Percentiles rank a stretch among this genome's conserved stretches.
Conservation (phyloP, 768 basidiomycete species). For the Suillus subalutaceus region DNA sequence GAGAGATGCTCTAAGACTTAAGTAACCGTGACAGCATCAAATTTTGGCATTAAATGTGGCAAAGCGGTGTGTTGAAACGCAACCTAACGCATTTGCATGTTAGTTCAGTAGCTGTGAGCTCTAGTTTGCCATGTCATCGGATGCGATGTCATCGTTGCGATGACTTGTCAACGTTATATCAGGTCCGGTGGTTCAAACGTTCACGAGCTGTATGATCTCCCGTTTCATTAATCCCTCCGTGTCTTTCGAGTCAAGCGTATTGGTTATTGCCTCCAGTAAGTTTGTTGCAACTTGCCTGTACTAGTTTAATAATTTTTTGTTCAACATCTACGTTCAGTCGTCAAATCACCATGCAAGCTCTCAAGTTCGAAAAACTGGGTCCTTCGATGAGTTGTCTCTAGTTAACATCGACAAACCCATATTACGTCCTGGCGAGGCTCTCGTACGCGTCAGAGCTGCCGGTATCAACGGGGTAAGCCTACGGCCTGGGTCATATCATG, state of each 20-base stretch:
- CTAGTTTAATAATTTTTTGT: not conserved
- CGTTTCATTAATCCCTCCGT: not conserved
- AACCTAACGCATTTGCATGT: too few species aligned
- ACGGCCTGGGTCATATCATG: not conserved
- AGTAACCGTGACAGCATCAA: too few species aligned
- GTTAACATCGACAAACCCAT: slow-evolving; percentile 26
- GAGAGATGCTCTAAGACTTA: too few species aligned
- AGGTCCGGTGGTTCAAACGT: not conserved
- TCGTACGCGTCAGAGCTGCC: slow-evolving; percentile 34
- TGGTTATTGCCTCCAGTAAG: not conserved
- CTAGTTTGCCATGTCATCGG: not conserved
- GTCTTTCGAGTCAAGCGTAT: not conserved
- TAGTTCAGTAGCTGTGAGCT: too few species aligned
- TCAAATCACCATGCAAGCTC: slow-evolving; percentile 30
- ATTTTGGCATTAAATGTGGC: too few species aligned
- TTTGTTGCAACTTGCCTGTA: not conserved
- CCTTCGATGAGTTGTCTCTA: slow-evolving; percentile 29
- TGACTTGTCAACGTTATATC: not conserved
- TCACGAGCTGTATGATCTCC: not conserved
- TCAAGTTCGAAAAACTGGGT: slow-evolving; percentile 35
- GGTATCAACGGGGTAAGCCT: slow-evolving; percentile 35
- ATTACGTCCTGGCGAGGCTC: slow-evolving; percentile 33
- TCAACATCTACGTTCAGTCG: not conserved
- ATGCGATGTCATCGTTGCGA: not conserved
- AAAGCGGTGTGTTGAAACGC: too few species aligned